Evolutionary conservation across 1,284 basidiomycete genomes (phyloP), one percentile per base, ranked within the genome.

Genomic region (Ganoderma lucidum): DNA sequence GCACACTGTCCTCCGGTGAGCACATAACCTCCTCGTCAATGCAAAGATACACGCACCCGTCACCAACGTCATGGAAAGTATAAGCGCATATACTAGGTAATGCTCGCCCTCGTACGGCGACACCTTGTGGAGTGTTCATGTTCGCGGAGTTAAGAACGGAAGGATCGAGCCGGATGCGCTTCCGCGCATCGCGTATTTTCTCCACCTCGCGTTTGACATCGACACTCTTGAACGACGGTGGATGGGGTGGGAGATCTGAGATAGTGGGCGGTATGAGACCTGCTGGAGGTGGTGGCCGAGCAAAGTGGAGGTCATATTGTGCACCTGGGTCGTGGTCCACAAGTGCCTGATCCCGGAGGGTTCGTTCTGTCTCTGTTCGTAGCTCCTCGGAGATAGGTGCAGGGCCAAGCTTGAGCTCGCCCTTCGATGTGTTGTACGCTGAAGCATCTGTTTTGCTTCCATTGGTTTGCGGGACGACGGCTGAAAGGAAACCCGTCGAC

Each of bases 141-240:
- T 91, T 90, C 17, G 87, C 79, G 70, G 83, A 85, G 41, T 80
- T 82, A 62, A 93, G 81, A 15, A 85, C 82, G 23, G 90, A 88
- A 1, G 94, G 93, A 6, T 97, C 96, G 17, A 98, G 83, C 63
- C 93, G 87, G 79, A 98, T 97, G 73, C 95, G 89, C 81, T 96
- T 97, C 74, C 95, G 85, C 39, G 93, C 93, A 81, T 99, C 98
- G 58, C 95, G 88, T 28, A 99, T 90, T 68, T 88, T 90, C 78
- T 94, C 94, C 1, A 99, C 95, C 80, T 99, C 98, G 63, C 97
- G 87, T 78, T 94, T 93, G 32, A 99, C 89, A 78, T 99, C 98
- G 2, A 94, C 84, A 1, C 92, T 92, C 75, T 93, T 93, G 83
- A 98, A 98, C 1, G 89, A 86, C 0, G 91, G 86, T 0, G 96